These are phyloP conservation scores for Puccinellia tenuiflora DNA, from an alignment of 176 grass and related monocot genomes.

Conservation along the genomic window DNA sequence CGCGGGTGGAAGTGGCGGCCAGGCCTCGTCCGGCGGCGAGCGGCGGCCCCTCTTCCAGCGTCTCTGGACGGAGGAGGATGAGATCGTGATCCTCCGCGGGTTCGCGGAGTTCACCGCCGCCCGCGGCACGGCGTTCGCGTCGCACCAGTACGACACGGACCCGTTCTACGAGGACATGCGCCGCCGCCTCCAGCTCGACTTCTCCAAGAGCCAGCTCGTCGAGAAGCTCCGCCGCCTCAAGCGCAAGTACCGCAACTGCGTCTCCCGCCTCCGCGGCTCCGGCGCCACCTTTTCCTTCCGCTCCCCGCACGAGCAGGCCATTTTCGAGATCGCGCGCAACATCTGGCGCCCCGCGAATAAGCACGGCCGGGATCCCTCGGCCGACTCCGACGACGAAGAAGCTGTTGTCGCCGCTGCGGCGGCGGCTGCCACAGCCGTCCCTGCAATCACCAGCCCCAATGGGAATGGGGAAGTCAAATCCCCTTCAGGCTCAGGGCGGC, in stretches of 20 bases:
- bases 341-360: conserved; percentile 76
- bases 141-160: conserved; percentile 97
- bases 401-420: background rate
- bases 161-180: conserved; percentile 98
- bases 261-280: conserved; percentile 57
- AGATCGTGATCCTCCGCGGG: conserved; percentile 79
- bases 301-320: conserved; percentile 75
- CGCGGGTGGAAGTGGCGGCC: conserved; percentile 15
- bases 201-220: conserved; percentile 97
- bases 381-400: conserved; percentile 38
- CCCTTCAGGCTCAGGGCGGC: conserved; percentile 21
- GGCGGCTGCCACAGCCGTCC: background rate
- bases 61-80: conserved; percentile 97
- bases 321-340: conserved; percentile 88
- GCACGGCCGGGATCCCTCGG: conserved; percentile 41
- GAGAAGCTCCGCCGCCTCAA: conserved; percentile 97
- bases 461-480: conserved; percentile 44
- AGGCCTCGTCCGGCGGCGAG: conserved; percentile 37
- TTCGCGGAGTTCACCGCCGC: conserved; percentile 85
- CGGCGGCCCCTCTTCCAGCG: conserved; percentile 76
- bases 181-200: conserved; percentile 75
- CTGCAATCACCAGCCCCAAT: conserved; percentile 26
- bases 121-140: conserved; percentile 93
- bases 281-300: conserved; percentile 65
- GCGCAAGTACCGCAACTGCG: conserved; percentile 96